These are phyloP conservation scores for Salix brachista DNA, from an alignment of 345 rosid genomes.

Conservation along the genomic window DNA sequence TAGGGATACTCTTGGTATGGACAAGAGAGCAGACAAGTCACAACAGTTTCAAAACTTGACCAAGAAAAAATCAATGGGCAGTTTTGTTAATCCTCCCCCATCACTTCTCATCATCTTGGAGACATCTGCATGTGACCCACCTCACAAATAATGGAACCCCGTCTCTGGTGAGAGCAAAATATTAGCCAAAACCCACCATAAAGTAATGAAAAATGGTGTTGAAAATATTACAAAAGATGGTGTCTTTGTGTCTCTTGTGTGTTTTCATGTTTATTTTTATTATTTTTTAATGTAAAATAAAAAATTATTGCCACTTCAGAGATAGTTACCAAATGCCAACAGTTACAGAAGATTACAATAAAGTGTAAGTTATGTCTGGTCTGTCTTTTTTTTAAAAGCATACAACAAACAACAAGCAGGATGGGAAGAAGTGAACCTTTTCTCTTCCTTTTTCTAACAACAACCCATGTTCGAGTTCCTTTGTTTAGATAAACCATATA, in stretches of 20 bases:
- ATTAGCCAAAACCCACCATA: neutral
- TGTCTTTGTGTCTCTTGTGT: neutral
- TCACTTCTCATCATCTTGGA: slow-evolving; percentile 19
- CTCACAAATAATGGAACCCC: slow-evolving; percentile 33
- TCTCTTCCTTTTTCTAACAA: slow-evolving; percentile 8
- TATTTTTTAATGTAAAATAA: neutral
- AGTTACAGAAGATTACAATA: slow-evolving; percentile 3
- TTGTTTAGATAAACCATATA: slow-evolving; percentile 30
- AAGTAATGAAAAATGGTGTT: neutral
- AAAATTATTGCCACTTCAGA: neutral
- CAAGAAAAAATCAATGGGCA: neutral
- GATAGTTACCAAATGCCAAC: neutral
- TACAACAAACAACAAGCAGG: neutral
- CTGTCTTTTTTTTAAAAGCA: slow-evolving; percentile 10
- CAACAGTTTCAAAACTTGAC: slow-evolving; percentile 1
- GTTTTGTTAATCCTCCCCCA: neutral
- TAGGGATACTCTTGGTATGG: slow-evolving; percentile 13
- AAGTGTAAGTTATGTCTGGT: slow-evolving; percentile 24
- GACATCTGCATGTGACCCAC: slow-evolving; percentile 61
- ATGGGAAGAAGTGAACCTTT: slow-evolving; percentile 10
- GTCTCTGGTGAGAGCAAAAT: neutral
- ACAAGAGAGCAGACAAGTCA: neutral
- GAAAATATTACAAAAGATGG: neutral
- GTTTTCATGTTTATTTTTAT: neutral
- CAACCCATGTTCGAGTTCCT: slow-evolving; percentile 50